Conservation (phyloP, 257 asterid species). For the Echites panduratus region DNA sequence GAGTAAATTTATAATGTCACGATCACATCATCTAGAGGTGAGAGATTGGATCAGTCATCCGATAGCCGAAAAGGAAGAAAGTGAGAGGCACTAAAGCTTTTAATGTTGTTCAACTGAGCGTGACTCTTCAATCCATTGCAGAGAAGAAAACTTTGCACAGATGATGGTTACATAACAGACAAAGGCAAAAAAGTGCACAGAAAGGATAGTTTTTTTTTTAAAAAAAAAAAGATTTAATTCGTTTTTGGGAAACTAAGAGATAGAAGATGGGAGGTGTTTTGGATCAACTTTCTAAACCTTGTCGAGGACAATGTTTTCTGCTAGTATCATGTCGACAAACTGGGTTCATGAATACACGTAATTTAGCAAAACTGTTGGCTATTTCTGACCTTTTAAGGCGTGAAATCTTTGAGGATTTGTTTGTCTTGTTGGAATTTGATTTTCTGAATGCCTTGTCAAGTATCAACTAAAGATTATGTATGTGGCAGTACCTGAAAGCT, state of each 20-base stretch:
- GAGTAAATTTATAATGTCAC: not conserved
- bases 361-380: constrained; percentile 4
- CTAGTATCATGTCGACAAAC: constrained; percentile 1
- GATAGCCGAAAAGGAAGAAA: constrained; percentile 7
- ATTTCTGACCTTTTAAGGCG: not conserved
- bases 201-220: not conserved
- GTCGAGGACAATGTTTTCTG: not conserved
- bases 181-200: not conserved
- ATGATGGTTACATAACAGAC: not conserved
- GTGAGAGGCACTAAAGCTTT: constrained; percentile 3
- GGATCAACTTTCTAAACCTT: not conserved
- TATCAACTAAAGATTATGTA: not conserved
- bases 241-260: not conserved
- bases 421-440: not conserved
- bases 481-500: not conserved
- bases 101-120: not conserved
- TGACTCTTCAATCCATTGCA: constrained; percentile 1
- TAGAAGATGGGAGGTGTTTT: too few species aligned
- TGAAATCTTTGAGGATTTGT: constrained; percentile 5
- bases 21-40: not conserved
- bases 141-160: not conserved
- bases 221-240: not conserved
- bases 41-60: not conserved
- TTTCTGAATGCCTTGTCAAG: constrained; percentile 3
- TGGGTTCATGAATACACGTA: constrained; percentile 7